Base-by-base conservation (phyloP, 257 asterid genomes). In the Nicotiana tomentosiformis region DNA sequence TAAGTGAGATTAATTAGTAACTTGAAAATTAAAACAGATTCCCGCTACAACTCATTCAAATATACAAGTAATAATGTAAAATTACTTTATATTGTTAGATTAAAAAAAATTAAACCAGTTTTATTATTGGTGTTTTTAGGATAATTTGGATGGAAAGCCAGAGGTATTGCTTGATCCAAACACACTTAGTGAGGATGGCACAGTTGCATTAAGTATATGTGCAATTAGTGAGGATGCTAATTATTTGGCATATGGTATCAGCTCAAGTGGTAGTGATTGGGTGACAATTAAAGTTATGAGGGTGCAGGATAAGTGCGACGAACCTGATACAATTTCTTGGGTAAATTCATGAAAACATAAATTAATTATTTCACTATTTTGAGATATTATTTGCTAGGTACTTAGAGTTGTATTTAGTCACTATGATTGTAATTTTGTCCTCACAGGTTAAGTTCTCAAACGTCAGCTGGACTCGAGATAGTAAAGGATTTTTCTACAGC, bases 211-310 rank as follows among this genome's bases (percentile, higher is more conserved):
- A 87, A 89, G 88, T 55, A 72, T 10, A 14, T 90, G 76, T 82
- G 86, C 91, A 1, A 95, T 92, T 29, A 94, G 98, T 74, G 94
- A 94, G 84, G 98, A 96, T 88, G 98, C 97, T 20, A 92, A 94
- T 74, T 89, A 86, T 87, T 86, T 92, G 82, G 98, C 98, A 2
- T 96, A 96, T 84, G 97, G 94, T 55, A 90, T 90, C 84, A 93
- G 96, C 90, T 86, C 97, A 18, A 92, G 98, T 65, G 99, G 99
- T 77, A 96, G 99, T 53, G 98, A 96, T 85, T 96, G 99, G 98
- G 95, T 94, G 33, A 96, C 96, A 70, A 85, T 94, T 80, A 93
- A 89, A 86, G 95, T 96, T 67, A 85, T 93, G 93, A 88, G 89
- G 67, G 84, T 93, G 81, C 92, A 92, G 70, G 94, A 91, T 86